Conservation (phyloP, 768 basidiomycete genomes). For the Naganishia kalamii region DNA sequence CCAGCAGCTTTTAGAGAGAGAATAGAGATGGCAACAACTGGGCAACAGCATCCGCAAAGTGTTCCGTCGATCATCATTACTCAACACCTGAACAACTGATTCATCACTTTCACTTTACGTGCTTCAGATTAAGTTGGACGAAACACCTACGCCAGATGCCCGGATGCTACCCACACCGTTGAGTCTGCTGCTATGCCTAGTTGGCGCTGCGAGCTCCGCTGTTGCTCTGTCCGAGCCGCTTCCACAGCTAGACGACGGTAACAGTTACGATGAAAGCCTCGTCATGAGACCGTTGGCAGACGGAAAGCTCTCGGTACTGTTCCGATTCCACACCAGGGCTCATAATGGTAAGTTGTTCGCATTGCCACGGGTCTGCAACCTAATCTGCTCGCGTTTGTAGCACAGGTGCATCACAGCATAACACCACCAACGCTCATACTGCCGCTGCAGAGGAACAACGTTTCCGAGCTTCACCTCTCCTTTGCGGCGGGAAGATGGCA, state of each 20-base stretch:
- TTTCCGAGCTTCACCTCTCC: constrained; percentile 80
- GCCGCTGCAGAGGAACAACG: constrained; percentile 73
- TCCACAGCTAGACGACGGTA: neutral
- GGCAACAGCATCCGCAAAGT: neutral
- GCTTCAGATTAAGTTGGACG: no score
- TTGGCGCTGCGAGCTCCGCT: neutral
- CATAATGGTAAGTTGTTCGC: constrained; percentile 35
- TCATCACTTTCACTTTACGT: no score
- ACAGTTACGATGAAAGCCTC: constrained; percentile 51
- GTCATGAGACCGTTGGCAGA: constrained; percentile 62
- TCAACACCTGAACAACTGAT: no score
- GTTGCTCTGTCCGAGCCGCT: neutral
- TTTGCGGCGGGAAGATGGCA: constrained; percentile 91
- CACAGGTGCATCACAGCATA: constrained; percentile 62
- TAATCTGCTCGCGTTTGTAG: neutral
- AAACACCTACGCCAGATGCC: neutral
- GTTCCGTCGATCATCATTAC: neutral
- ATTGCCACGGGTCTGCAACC: neutral
- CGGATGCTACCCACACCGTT: neutral
- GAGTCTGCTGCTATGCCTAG: neutral
- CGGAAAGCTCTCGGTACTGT: constrained; percentile 72
- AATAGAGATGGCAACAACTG: no score
- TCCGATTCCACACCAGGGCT: constrained; percentile 63
- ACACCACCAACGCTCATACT: constrained; percentile 83
- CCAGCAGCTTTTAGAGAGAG: no score